Conservation (phyloP, 495 filamentous ascomycete genomes). For the Apiosordaria backusii region DNA sequence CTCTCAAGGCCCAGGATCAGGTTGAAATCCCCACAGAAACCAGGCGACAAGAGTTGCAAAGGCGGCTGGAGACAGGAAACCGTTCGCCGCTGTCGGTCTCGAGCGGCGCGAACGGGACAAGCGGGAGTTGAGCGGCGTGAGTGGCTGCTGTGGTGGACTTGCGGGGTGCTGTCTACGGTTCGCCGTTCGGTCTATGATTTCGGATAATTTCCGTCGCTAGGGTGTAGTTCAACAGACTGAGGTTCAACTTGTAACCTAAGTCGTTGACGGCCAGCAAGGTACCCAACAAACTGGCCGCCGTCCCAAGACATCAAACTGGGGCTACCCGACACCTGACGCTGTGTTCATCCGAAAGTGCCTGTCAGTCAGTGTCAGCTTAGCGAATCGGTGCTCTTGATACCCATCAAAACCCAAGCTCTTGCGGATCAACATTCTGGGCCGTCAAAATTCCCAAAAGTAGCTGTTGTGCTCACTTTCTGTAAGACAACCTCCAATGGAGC, state of each 20-base stretch:
- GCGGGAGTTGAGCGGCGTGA: constrained; percentile 12
- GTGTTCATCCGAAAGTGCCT: neutral
- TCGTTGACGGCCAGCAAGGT: neutral
- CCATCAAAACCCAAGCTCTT: neutral
- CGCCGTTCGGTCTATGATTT: neutral
- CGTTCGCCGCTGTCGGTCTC: constrained; percentile 13
- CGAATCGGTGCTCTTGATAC: neutral
- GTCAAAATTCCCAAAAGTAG: neutral
- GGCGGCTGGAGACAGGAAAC: constrained; percentile 16
- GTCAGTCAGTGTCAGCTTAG: neutral
- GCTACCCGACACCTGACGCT: neutral
- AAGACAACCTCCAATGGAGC: too few species aligned
- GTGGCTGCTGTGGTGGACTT: constrained; percentile 2
- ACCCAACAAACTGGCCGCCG: neutral
- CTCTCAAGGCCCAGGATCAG: constrained; percentile 8
- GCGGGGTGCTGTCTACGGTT: neutral
- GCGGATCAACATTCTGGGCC: too few species aligned
- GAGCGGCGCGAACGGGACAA: constrained; percentile 17
- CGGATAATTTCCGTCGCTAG: constrained; percentile 19
- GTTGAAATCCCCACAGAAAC: neutral
- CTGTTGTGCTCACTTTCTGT: neutral
- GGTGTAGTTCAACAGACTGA: neutral
- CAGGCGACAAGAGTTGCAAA: neutral
- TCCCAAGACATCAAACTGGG: neutral
- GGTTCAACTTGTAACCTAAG: neutral